Base-by-base conservation (phyloP, 768 basidiomycete genomes). In the Hysterangium stoloniferum region DNA sequence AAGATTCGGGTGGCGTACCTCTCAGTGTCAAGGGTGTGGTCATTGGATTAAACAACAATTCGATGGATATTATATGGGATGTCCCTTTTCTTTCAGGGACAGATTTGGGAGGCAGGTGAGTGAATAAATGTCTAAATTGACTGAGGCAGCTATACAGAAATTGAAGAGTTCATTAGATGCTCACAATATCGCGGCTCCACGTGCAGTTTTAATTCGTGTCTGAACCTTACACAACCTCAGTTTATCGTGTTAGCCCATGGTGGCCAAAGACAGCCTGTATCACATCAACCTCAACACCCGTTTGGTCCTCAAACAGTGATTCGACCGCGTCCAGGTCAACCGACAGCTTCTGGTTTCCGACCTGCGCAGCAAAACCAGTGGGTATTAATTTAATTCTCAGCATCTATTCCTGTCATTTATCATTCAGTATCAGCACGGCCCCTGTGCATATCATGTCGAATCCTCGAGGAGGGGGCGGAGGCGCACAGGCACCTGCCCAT, bases 21-120 rank as follows among this genome's bases (percentile, higher is more conserved):
- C 71, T 98, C 12, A 81, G 83, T 1, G 84, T 83, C 45, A 97
- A 95, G 67, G 96, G 96, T 19, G 90, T 95, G 13, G 93, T 98
- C 22, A 79, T 98, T 46, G 90, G 94, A 12, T 67, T 99, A 59
- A 89, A 84, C 58, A 68, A 83, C 2, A 87, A 84, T 61, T 80
- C 85, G 3, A 86, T 98, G 77, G 96, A 98, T 64, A 86, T 98
- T 20, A 77, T 95, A 0, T 98, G 96, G 89, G 96, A 99, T 64
- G 83, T 86, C 20, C 77, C 91, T 1, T 98, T 99, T 68, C 89
- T 99, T 80, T 82, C 91, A 19, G 96, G 96, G 6, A 75, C 77
- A 2, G 96, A 88, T 0, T 70, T 98, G 9, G 81, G 82, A 3
- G 89, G 88, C 59, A 74, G 93, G 87, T 91, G 58, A 53, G 70